A percentile compares a stretch with the other conserved stretches of the same genome.
These are phyloP conservation scores for Fistulifera solaris DNA, from an alignment of 108 stramenopile species.

Conservation along the genomic window DNA sequence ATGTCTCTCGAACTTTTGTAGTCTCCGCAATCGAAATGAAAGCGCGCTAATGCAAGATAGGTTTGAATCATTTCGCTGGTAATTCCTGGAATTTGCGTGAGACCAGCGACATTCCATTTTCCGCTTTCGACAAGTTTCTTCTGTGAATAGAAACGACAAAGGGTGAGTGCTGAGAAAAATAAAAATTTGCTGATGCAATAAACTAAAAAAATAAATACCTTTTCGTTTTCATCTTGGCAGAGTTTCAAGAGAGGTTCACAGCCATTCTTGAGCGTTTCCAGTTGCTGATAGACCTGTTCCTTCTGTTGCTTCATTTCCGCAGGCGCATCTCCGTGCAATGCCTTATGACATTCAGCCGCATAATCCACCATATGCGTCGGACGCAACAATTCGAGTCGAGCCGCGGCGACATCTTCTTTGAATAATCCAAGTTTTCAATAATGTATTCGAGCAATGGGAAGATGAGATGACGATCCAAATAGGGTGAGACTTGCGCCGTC, in stretches of 20 bases:
- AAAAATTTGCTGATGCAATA: neutral
- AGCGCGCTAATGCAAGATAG: conserved; percentile 81
- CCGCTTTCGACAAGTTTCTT: conserved; percentile 49
- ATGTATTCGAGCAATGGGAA: conserved; percentile 89
- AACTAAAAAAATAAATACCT: conserved; percentile 43
- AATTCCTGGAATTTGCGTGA: conserved; percentile 43
- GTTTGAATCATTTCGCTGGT: conserved; percentile 64
- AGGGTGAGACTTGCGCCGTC: conserved; percentile 76
- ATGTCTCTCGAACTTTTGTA: conserved; percentile 72
- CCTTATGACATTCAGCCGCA: conserved; percentile 79
- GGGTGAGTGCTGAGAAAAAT: conserved; percentile 1
- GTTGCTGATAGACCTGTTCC: conserved; percentile 41
- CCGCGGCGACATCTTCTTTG: conserved; percentile 61
- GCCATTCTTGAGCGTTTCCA: conserved; percentile 72
- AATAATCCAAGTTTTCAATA: conserved; percentile 55
- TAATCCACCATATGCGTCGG: conserved; percentile 92
- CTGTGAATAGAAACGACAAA: conserved; percentile 19
- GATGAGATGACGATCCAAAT: conserved; percentile 93
- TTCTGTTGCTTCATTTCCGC: conserved; percentile 77
- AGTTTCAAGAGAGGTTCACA: conserved; percentile 60
- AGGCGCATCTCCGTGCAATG: conserved; percentile 50
- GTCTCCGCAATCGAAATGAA: conserved; percentile 91
- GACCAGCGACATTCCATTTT: conserved; percentile 67
- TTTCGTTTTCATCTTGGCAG: conserved; percentile 57
- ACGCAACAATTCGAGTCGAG: conserved; percentile 64